Evolutionary conservation across 1,284 basidiomycete species (phyloP).

Genomic region (Sporisorium reilianum): DNA sequence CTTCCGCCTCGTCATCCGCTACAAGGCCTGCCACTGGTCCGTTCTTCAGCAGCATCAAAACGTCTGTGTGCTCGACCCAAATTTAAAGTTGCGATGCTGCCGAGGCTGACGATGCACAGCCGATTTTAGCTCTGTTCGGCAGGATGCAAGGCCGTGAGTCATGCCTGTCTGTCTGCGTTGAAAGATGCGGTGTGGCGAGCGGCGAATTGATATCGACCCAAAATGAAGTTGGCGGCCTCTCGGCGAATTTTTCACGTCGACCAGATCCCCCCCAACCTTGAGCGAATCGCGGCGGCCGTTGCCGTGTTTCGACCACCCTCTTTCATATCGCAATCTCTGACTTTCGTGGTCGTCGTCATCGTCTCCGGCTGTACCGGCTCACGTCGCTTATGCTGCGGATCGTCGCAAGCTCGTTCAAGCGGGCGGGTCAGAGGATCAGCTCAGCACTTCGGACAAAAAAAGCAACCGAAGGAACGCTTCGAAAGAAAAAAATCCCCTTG

Average conservation of each 20-base stretch:
- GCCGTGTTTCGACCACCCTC: slow-evolving; percentile 1
- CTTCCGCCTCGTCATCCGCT: background rate
- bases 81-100: background rate
- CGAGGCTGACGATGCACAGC: background rate
- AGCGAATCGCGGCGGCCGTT: background rate
- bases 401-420: background rate
- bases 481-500: slow-evolving; percentile 11
- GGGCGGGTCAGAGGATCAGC: background rate
- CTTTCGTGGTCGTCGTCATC: background rate
- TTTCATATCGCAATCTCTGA: background rate
- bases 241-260: slow-evolving; percentile 8
- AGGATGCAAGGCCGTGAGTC: background rate
- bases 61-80: background rate
- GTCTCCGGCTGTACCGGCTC: background rate
- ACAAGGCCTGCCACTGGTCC: background rate
- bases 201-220: background rate
- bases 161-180: too few species aligned
- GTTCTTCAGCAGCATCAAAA: background rate
- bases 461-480: slow-evolving; percentile 1
- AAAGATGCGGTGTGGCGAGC: background rate
- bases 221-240: background rate
- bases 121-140: background rate
- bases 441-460: background rate
- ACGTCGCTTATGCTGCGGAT: background rate
- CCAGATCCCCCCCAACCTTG: background rate